These are phyloP conservation scores for Malassezia nana DNA, from an alignment of 1,284 basidiomycete genomes.

Conservation along the genomic window DNA sequence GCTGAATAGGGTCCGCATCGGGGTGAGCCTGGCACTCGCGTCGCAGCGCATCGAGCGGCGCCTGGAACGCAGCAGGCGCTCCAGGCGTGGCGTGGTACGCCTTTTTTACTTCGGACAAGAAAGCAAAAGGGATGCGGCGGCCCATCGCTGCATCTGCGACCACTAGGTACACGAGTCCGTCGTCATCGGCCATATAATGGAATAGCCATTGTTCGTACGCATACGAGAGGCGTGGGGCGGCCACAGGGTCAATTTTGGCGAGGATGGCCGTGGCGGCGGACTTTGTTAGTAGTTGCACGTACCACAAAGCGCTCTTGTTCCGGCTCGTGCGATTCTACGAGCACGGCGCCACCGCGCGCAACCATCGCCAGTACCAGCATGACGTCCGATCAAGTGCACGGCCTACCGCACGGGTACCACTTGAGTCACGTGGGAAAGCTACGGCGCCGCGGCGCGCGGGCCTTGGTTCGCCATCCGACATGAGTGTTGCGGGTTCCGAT, in stretches of 20 bases:
- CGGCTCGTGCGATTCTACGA: slow-evolving; percentile 33
- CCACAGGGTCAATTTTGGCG: slow-evolving; percentile 80
- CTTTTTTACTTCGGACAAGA: slow-evolving; percentile 74
- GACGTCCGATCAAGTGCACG: too few species aligned
- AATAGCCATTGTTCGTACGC: slow-evolving; percentile 66
- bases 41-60: slow-evolving; percentile 42
- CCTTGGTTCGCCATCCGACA: background rate
- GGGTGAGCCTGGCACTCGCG: slow-evolving; percentile 74
- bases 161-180: slow-evolving; percentile 67
- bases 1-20: slow-evolving; percentile 78
- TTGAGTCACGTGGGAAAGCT: background rate
- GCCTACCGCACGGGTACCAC: background rate
- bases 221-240: slow-evolving; percentile 78
- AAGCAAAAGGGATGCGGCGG: slow-evolving; percentile 78
- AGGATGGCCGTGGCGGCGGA: slow-evolving; percentile 80
- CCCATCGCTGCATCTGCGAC: slow-evolving; percentile 74
- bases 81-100: slow-evolving; percentile 6
- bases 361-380: slow-evolving; percentile 45
- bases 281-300: slow-evolving; percentile 4
- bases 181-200: slow-evolving; percentile 58
- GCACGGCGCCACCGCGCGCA: slow-evolving; percentile 26
- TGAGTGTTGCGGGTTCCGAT: background rate
- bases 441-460: background rate
- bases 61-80: slow-evolving; percentile 9
- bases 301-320: slow-evolving; percentile 36